Base-by-base conservation (phyloP, 2,329 filamentous ascomycete genomes). In the Aspergillus amoenus region DNA sequence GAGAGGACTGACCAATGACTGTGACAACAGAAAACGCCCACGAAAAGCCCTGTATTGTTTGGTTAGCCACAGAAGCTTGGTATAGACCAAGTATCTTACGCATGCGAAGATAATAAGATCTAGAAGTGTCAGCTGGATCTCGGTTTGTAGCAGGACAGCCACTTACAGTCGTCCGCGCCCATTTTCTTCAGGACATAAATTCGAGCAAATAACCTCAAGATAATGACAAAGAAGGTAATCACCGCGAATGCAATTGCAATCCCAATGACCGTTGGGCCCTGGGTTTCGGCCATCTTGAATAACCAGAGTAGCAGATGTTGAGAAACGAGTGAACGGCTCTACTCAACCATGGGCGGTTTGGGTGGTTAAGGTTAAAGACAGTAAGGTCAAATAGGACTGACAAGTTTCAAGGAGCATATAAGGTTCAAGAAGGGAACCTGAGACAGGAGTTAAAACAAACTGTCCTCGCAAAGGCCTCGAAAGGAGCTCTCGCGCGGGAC, bases 201-300 rank as follows among this genome's bases (percentile, higher is more conserved):
- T 5, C 77, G 70, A 21, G 76, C 70, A 61, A 74, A 78, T 8
- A 78, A 59, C 18, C 77, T 67, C 30, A 78, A 63, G 30, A 52
- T 50, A 24, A 79, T 63, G 15, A 76, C 71, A 21, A 78, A 45
- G 22, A 72, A 68, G 7, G 75, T 75, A 7, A 78, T 56, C 12
- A 71, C 58, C 7, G 73, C 73, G 60, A 78, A 78, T 13, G 69
- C 64, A 48, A 78, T 65, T 27, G 68, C 64, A 43, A 78, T 65
- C 18, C 69, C 70, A 21, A 64, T 58, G 32, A 76, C 71, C 8
- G 67, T 64, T 13, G 70, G 71, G 9, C 71, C 73, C 42, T 73
- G 70, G 12, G 71, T 67, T n/a, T 71, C 68, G 3, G 32, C 51
- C 62, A 69, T 66, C 21, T 18, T 52, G 46, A 50, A 46, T 27